Evolutionary conservation across 345 rosid species (phyloP), one percentile per base, ranked within the genome.

Genomic region (Zanthoxylum bungeanum): DNA sequence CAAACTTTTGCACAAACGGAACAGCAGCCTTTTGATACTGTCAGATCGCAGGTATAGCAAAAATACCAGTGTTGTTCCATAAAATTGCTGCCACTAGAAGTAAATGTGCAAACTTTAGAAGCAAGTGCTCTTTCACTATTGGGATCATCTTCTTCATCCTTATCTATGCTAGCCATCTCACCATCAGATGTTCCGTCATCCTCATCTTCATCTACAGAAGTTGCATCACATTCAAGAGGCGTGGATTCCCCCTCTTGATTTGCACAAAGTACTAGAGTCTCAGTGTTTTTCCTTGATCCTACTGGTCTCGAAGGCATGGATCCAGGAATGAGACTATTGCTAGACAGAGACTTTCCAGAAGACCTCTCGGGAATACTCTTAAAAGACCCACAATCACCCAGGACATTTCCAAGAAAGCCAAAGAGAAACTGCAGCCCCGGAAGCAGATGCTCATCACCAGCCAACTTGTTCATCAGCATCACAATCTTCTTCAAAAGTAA

Each of bases 31-130:
- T 95, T 95, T 60, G 97, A 87, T 66, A 89, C 97, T 16, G 95
- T 89, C 71, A 95, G 88, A 80, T 95, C 99, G 84, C 99, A 95
- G n/a, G 99, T 95, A 80, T 95, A 95, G 81, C 99, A 95, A 76
- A 95, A 95, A 72, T 95, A 95, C 99, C 99, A 95, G 77, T 95
- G 99, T 64, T 95, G 99, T 75, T 95, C 99, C 98, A 91, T 95
- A 79, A 92, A 95, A 80, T 92, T 95, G 85, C 93, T 95, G 67
- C 99, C 99, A 77, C 99, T 95, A 68, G 96, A 92, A 67, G 98
- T 92, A 81, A 95, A 95, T 33, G 99, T 95, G 77, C 99, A 95
- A 64, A 95, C 97, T 83, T 91, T 89, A 53, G 97, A 89, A 71
- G 98, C 97, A 74, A 95, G 96, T 58, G 81, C 87, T 79, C 86